These are phyloP conservation scores for Pleurotus giganteus DNA, from an alignment of 768 basidiomycete genomes.

Conservation along the genomic window DNA sequence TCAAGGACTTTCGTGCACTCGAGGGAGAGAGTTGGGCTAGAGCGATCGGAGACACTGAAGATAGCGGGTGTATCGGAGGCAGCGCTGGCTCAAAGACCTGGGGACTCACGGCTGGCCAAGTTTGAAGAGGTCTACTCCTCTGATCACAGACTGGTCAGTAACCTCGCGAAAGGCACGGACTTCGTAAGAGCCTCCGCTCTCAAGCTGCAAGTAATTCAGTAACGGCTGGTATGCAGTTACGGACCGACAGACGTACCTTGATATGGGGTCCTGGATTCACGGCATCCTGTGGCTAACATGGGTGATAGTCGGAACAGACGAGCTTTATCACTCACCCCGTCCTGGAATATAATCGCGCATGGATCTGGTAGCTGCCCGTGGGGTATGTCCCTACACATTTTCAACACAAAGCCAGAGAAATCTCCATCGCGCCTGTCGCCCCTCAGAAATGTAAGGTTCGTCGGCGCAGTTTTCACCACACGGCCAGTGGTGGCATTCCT, in stretches of 20 bases:
- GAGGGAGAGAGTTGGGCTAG: conserved; percentile 19
- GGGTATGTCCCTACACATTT: conserved; percentile 47
- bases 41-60: neutral
- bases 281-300: neutral
- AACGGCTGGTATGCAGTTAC: neutral
- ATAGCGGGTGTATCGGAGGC: too few species aligned
- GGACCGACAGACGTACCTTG: neutral
- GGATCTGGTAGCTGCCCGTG: conserved; percentile 26
- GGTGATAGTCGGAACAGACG: conserved; percentile 6
- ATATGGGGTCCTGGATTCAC: too few species aligned
- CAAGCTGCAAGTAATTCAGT: conserved; percentile 5
- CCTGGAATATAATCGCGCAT: conserved; percentile 35
- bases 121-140: neutral
- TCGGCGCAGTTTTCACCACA: conserved; percentile 21
- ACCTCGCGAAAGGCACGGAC: neutral
- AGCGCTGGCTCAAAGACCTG: neutral
- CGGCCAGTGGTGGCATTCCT: neutral
- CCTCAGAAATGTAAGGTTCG: conserved; percentile 37
- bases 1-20: conserved; percentile 45
- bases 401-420: conserved; percentile 25
- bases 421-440: conserved; percentile 16
- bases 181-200: neutral
- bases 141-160: neutral
- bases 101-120: neutral
- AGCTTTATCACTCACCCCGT: conserved; percentile 15